Evolutionary conservation across 352 stramenopile species (phyloP).

Genomic region (Phytopythium aichiense): DNA sequence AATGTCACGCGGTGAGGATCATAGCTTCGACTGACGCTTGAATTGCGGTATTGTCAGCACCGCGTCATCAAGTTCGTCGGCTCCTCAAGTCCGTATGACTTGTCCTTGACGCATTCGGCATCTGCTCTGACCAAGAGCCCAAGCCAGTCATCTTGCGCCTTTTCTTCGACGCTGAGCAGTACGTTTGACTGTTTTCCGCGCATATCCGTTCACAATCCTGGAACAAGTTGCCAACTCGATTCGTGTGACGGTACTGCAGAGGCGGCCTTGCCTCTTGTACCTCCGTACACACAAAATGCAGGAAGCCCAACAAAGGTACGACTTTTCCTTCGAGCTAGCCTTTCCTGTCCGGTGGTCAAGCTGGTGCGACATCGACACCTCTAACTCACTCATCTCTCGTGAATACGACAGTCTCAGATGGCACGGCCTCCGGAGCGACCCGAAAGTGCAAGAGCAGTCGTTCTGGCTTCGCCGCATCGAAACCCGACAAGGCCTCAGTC

Average conservation of each 20-base stretch:
- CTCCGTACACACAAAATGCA: not conserved
- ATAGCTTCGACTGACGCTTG: not conserved
- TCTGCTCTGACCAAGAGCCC: conserved; percentile 9
- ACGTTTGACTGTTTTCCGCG: not conserved
- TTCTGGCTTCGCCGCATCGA: not conserved
- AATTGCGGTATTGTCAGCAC: conserved; percentile 18
- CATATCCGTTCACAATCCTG: no score
- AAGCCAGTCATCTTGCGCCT: conserved; percentile 6
- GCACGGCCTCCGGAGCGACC: not conserved
- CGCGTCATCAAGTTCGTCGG: conserved; percentile 42
- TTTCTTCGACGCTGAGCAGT: conserved; percentile 6
- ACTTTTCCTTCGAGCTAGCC: not conserved
- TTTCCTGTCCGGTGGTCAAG: not conserved
- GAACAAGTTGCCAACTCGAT: not conserved
- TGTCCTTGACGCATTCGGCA: conserved; percentile 36
- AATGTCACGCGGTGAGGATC: not conserved
- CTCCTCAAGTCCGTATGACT: conserved; percentile 20
- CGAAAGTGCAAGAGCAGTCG: conserved; percentile 4
- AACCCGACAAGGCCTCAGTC: conserved; percentile 43
- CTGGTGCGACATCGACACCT: no score
- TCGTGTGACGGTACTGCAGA: not conserved
- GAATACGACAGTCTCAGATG: not conserved
- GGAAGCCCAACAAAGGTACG: not conserved
- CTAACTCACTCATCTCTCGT: not conserved
- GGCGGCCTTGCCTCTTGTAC: not conserved